phyloP scores from a whole-genome alignment of 1,284 basidiomycete species.

The Moesziomyces globuligerus region DNA sequence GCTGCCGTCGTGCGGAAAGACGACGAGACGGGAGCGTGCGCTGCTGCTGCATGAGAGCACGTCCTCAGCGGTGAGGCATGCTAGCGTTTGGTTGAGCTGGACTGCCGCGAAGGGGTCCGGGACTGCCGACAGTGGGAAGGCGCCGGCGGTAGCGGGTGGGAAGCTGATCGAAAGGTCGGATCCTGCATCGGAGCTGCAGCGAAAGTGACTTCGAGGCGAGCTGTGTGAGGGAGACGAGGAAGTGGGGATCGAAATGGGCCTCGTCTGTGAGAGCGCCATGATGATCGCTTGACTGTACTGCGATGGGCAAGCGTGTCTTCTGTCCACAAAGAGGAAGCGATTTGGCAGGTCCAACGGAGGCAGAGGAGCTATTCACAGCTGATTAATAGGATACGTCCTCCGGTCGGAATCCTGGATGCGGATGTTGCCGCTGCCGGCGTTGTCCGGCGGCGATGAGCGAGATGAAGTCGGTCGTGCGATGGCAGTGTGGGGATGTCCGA shows the following conservation, averaged over 20 bases:
- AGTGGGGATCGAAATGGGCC: constrained; percentile 30
- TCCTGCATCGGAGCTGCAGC: constrained; percentile 23
- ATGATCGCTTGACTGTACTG: background rate
- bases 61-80: constrained; percentile 22
- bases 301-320: no score
- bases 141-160: background rate
- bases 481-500: no score
- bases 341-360: background rate
- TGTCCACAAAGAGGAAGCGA: no score
- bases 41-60: constrained; percentile 20
- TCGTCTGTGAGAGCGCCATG: constrained; percentile 29
- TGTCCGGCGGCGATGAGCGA: no score
- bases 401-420: no score
- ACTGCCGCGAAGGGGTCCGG: constrained; percentile 25
- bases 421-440: no score
- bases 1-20: constrained; percentile 14
- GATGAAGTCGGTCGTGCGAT: no score
- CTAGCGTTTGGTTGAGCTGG: constrained; percentile 17
- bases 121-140: constrained; percentile 7
- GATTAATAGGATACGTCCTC: no score
- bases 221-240: constrained; percentile 10
- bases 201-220: constrained; percentile 21
- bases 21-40: constrained; percentile 19
- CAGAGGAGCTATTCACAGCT: no score
- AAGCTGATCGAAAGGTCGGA: constrained; percentile 31